Evolutionary conservation across 176 grass and related monocot genomes (phyloP).

Genomic region (Paspalum notatum): DNA sequence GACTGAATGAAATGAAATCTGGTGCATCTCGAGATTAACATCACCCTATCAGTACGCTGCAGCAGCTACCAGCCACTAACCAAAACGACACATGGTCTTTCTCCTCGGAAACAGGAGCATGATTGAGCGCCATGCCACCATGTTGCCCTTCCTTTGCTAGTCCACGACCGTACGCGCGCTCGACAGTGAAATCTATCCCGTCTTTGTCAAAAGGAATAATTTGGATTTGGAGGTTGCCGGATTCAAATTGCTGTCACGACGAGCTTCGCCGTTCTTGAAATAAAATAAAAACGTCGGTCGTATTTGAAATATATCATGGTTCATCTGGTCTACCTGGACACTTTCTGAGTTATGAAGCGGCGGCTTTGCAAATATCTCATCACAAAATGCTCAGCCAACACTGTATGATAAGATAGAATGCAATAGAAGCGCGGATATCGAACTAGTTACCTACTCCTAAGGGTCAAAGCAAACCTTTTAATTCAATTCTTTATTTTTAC

Average conservation of each 20-base stretch:
- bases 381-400: too few relatives aligned
- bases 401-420: too few relatives aligned
- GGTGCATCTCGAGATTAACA: not conserved
- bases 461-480: too few relatives aligned
- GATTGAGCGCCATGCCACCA: conserved; percentile 38
- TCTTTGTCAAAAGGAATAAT: not conserved
- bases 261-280: not conserved
- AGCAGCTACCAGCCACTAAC: not conserved
- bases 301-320: not conserved
- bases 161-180: not conserved
- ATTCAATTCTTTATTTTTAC: too few relatives aligned
- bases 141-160: conserved; percentile 27
- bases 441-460: too few relatives aligned
- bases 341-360: too few relatives aligned
- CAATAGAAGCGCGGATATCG: too few relatives aligned
- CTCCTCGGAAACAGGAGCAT: conserved; percentile 11
- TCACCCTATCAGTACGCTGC: not conserved
- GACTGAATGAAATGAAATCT: not conserved
- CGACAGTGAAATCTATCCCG: not conserved
- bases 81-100: not conserved
- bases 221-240: conserved; percentile 1
- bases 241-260: conserved; percentile 19
- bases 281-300: not conserved
- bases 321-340: not conserved
- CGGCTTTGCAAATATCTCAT: too few relatives aligned